Evolutionary conservation across 768 basidiomycete genomes (phyloP), one percentile per base, ranked within the genome.

Genomic region (Tulasnella sp.): DNA sequence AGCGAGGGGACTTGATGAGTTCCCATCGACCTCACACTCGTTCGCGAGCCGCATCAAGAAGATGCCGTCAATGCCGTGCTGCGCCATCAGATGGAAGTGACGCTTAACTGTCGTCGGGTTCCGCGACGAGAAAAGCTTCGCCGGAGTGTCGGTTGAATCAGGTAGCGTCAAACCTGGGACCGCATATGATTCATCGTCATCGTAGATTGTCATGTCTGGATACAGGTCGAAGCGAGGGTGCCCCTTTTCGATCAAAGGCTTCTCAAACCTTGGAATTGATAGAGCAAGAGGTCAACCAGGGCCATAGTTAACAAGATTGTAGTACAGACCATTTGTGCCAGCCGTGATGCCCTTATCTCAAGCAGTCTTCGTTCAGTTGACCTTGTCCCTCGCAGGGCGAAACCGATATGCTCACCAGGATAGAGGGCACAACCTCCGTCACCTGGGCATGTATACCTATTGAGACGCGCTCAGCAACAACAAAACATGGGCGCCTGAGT

Each of bases 31-130:
- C 66, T 88, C 85, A 43, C 80, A 82, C 66, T 87, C 78, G 2
- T 80, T 77, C 1, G 78, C 78, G 67, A 89, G 90, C 2, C 89
- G 81, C 69, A 91, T 88, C 19, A 91, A 68, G 68, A 91, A 89
- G 1, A 79, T 86, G 11, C 88, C 89, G 62, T 90, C 86, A 41
- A 92, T 79, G 47, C 83, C 82, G 63, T 87, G 83, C 64, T 80
- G 73, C 4, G 86, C 86, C 89, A 92, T 91, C 88, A 86, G 88
- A 64, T 79, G 77, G 68, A 87, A 87, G 68, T 88, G 86, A 38
- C 82, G 78, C 48, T 62, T 51, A 4, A 90, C 88, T 0, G 88
- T 89, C 67, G 80, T 79, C 15, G 81, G 76, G 68, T 89, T 78
- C 34, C 88, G 78, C 2, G 86, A 88, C 1, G 88, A 90, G 71